Percentiles rank a stretch among this genome's conserved stretches.
These are phyloP conservation scores for Penstemon newberryi DNA, from an alignment of 257 asterid species.

Conservation along the genomic window DNA sequence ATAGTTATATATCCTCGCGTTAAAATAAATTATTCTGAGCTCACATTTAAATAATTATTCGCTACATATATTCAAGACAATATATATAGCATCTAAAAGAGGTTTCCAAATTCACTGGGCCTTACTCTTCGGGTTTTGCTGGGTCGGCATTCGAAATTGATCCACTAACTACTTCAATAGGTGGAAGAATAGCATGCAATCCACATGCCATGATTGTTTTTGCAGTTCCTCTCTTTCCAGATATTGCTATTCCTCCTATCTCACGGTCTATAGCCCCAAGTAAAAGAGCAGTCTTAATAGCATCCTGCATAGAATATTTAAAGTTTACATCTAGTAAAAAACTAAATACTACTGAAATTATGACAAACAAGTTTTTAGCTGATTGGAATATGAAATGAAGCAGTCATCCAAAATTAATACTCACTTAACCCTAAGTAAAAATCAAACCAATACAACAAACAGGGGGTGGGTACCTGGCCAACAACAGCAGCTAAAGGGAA, in stretches of 20 bases:
- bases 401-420: not conserved
- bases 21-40: not conserved
- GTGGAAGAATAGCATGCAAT: constrained; percentile 94
- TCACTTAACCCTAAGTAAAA: not conserved
- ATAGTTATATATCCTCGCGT: too few relatives aligned
- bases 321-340: too few relatives aligned
- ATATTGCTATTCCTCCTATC: constrained; percentile 96
- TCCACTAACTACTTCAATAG: constrained; percentile 84
- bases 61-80: not conserved
- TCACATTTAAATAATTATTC: not conserved
- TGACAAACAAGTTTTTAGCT: too few relatives aligned
- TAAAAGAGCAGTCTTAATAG: constrained; percentile 92
- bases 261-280: constrained; percentile 97
- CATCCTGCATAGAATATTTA: constrained; percentile 61
- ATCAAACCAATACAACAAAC: not conserved
- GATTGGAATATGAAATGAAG: too few relatives aligned
- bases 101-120: constrained; percentile 31
- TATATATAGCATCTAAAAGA: not conserved
- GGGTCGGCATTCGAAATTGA: constrained; percentile 89
- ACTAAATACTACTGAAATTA: too few relatives aligned
- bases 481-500: constrained; percentile 97
- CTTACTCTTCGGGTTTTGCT: constrained; percentile 78
- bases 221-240: constrained; percentile 97
- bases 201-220: constrained; percentile 99
- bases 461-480: constrained; percentile 67